Base-by-base conservation (phyloP, 2,329 filamentous ascomycete species). In the Chlorencoelia australis region DNA sequence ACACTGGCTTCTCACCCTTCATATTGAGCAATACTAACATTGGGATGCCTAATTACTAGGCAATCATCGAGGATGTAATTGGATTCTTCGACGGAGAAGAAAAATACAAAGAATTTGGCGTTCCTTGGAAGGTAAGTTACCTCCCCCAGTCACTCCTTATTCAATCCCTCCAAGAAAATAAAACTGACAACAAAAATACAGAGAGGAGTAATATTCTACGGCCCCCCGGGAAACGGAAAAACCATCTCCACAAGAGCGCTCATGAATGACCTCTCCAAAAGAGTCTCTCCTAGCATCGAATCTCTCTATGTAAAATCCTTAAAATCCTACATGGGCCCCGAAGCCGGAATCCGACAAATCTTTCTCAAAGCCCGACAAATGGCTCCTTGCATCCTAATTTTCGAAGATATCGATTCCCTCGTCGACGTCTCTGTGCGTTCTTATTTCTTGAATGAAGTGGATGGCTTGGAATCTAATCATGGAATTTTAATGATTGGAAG, bases 391-490 rank as follows among this genome's bases (percentile, higher is more conserved):
- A 71, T 81, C 42, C 67, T 84, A 3, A 73, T 84, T 26, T 79
- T 84, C 40, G 80, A 84, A 54, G 80, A 84, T 44, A 66, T 84
- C 4, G 80, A 84, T 53, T 75, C 71, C 7, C 68, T 83, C 21
- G 69, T 84, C 29, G 67, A 65, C 8, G 70, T 77, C 36, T 45
- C 52, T 2, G 72, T 79, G 10, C 66, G 79, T 18, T 75, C 69
- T 35, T 83, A 81, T 61, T 84, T 84, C 58, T 64, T 83, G 31
- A 84, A 83, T 52, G 77, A 83, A 55, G 72, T 83, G 3, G 79
- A 84, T 43, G 79, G 79, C 0, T 68, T 84, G 8, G 71, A 73
- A 47, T 69, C 66, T 44, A 84, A 84, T 45, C 74, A 83, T 45
- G 79, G 79, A 8, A 81, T 83, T 35, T 69, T 82, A 47, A 79